Conservation (phyloP, 305 asterid species). For the Fraxinus paxiana region DNA sequence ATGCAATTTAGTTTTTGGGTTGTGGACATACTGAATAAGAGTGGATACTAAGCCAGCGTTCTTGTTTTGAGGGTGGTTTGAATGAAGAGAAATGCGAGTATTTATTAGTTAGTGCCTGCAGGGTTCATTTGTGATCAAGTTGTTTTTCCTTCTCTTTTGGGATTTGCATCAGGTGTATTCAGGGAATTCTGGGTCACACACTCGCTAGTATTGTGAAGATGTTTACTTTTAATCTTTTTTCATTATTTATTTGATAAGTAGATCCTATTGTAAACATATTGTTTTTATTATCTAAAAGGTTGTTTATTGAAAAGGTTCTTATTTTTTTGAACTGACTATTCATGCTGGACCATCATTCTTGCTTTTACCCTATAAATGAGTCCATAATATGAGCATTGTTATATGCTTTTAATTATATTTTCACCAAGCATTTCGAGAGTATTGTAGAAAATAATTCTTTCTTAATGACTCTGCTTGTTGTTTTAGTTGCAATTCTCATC, state of each 20-base stretch:
- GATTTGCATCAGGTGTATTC: background rate
- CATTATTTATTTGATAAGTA: background rate
- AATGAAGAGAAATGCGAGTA: background rate
- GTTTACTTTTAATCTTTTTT: background rate
- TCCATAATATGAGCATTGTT: background rate
- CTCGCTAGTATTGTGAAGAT: background rate
- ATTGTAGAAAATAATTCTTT: background rate
- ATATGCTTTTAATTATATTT: background rate
- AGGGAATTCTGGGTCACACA: background rate
- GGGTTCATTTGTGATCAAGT: background rate
- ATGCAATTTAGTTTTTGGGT: background rate
- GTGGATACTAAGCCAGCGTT: background rate
- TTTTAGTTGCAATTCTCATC: constrained; percentile 16
- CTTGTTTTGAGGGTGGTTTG: constrained; percentile 1
- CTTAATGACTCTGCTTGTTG: constrained; percentile 9
- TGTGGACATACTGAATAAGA: background rate
- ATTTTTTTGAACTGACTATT: background rate
- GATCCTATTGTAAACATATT: background rate
- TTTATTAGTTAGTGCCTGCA: background rate
- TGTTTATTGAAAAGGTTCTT: background rate
- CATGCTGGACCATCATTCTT: background rate
- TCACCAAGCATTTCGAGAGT: background rate
- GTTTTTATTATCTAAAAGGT: background rate
- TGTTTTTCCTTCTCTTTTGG: background rate
- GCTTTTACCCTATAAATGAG: background rate